A percentile compares a stretch with the other conserved stretches of the same genome.
These are phyloP conservation scores for Scheffersomyces amazonensis DNA, from an alignment of 805 yeast genomes.

Conservation along the genomic window DNA sequence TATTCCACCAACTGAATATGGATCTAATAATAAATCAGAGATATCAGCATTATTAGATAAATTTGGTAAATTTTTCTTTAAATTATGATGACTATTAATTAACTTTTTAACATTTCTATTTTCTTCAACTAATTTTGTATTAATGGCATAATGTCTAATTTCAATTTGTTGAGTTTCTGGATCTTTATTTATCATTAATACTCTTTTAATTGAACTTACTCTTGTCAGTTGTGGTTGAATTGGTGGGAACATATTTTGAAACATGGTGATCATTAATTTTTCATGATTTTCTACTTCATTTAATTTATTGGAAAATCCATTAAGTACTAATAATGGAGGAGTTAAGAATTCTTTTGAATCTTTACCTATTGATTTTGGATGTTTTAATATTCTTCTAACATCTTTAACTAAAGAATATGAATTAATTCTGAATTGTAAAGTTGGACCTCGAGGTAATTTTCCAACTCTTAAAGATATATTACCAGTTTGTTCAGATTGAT, in stretches of 20 bases:
- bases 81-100: conserved; percentile 56
- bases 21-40: conserved; percentile 79
- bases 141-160: conserved; percentile 85
- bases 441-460: conserved; percentile 92
- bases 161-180: conserved; percentile 71
- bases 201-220: conserved; percentile 75
- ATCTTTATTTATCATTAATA: conserved; percentile 75
- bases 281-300: conserved; percentile 66
- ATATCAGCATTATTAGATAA: conserved; percentile 68
- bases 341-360: conserved; percentile 60
- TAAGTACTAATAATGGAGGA: conserved; percentile 91
- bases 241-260: conserved; percentile 95
- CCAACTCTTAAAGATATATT: conserved; percentile 80
- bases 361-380: conserved; percentile 74
- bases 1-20: conserved; percentile 73
- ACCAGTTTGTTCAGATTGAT: conserved; percentile 75
- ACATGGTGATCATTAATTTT: conserved; percentile 79
- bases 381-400: conserved; percentile 62
- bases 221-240: conserved; percentile 81
- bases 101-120: conserved; percentile 70
- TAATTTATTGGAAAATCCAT: conserved; percentile 74
- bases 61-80: conserved; percentile 68
- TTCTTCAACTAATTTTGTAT: conserved; percentile 79
- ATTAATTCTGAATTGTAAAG: conserved; percentile 74
- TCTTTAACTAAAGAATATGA: conserved; percentile 82